Conservation (phyloP, 78 protist species). For the Dictyostelium purpureum region DNA sequence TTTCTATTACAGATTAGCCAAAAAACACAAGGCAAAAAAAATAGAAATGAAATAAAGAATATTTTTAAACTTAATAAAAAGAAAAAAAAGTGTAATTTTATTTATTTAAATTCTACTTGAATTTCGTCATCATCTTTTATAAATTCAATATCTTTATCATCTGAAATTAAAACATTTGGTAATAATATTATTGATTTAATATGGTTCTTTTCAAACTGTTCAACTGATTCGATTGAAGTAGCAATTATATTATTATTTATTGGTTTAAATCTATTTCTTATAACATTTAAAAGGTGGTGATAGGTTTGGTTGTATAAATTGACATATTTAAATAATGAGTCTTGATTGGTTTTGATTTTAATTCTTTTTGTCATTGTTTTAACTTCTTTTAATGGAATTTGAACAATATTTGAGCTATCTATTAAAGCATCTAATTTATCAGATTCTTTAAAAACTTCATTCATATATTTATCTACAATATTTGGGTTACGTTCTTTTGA, state of each 20-base stretch:
- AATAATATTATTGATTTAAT: constrained; percentile 22
- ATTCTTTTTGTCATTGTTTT: neutral
- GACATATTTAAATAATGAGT: constrained; percentile 12
- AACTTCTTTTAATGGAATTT: neutral
- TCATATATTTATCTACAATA: neutral
- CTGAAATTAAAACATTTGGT: constrained; percentile 24
- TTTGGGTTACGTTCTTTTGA: neutral
- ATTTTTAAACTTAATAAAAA: too few relatives aligned
- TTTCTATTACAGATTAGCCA: neutral
- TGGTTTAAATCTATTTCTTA: constrained; percentile 21
- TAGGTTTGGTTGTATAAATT: constrained; percentile 8
- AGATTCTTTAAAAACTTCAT: neutral
- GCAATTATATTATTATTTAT: too few relatives aligned
- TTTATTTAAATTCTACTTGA: constrained; percentile 2
- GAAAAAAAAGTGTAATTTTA: too few relatives aligned
- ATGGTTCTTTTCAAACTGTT: constrained; percentile 10
- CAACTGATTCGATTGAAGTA: neutral
- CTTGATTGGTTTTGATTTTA: neutral
- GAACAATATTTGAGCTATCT: neutral
- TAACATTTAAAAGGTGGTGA: constrained; percentile 2
- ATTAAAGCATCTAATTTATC: neutral
- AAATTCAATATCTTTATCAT: constrained; percentile 27
- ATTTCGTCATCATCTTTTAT: constrained; percentile 50
- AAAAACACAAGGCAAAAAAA: too few relatives aligned
- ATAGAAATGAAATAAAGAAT: too few relatives aligned